Conservation (phyloP, 2,329 filamentous ascomycete species). For the Zymoseptoria ardabiliae region DNA sequence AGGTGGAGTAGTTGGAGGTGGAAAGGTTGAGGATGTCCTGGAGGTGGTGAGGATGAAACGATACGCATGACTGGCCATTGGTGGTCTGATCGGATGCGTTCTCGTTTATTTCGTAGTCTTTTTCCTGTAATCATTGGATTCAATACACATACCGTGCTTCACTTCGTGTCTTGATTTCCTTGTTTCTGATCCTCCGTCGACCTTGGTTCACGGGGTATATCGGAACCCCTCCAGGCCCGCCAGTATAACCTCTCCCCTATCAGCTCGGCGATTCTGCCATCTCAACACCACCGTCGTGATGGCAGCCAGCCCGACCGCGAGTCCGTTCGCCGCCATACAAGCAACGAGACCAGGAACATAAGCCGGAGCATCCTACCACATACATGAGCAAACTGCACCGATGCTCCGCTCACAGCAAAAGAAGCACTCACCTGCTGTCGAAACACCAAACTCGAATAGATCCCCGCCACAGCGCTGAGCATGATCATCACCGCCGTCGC, state of each 20-base stretch:
- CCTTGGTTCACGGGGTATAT: slow-evolving; percentile 15
- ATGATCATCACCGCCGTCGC: slow-evolving; percentile 12
- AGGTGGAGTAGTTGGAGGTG: no score
- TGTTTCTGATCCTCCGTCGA: no score
- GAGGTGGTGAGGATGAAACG: no score
- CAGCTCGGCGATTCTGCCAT: slow-evolving; percentile 32
- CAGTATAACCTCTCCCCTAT: slow-evolving; percentile 34
- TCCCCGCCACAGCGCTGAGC: slow-evolving; percentile 7
- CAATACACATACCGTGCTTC: no score
- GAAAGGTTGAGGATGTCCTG: no score
- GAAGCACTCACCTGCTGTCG: slow-evolving; percentile 7
- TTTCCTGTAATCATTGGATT: no score
- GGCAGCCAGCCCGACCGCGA: slow-evolving; percentile 31
- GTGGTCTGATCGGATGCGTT: no score
- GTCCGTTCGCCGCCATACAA: slow-evolving; percentile 13
- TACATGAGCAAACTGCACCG: no score
- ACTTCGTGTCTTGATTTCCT: no score
- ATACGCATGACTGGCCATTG: no score
- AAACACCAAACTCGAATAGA: slow-evolving; percentile 13
- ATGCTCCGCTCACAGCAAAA: no score
- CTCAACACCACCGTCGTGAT: slow-evolving; percentile 29
- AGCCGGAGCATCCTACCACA: slow-evolving; percentile 3
- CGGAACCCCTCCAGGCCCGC: slow-evolving; percentile 23
- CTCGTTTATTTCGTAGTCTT: no score
- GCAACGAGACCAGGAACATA: slow-evolving; percentile 9